Evolutionary conservation across 1,139 yeast genomes (phyloP).

Genomic region (Sugiyamaella japonica): DNA sequence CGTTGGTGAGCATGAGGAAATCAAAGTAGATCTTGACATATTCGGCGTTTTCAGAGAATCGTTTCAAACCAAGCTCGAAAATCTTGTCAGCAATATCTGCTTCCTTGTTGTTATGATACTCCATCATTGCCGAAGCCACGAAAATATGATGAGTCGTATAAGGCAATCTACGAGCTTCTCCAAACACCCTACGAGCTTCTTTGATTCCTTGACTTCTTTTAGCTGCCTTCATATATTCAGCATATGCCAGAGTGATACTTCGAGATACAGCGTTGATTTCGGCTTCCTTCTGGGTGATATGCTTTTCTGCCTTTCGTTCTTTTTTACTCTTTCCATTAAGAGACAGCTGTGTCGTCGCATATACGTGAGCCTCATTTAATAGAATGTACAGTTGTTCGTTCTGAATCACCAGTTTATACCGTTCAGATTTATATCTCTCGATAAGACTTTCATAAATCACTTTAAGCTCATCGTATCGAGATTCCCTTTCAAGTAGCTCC

Average conservation of each 20-base stretch:
- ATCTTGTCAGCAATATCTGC: slow-evolving; percentile 72
- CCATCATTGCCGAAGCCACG: slow-evolving; percentile 81
- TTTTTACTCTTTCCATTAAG: slow-evolving; percentile 16
- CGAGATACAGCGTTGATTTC: slow-evolving; percentile 24
- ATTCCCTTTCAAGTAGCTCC: slow-evolving; percentile 65
- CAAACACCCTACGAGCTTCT: slow-evolving; percentile 49
- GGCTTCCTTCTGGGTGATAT: slow-evolving; percentile 5
- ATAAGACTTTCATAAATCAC: slow-evolving; percentile 54
- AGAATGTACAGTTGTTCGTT: slow-evolving; percentile 17
- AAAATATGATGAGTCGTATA: slow-evolving; percentile 74
- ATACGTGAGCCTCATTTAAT: slow-evolving; percentile 12
- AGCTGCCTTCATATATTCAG: slow-evolving; percentile 41
- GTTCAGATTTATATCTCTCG: slow-evolving; percentile 32
- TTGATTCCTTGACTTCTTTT: slow-evolving; percentile 44
- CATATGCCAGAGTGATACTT: slow-evolving; percentile 40
- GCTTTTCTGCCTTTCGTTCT: slow-evolving; percentile 11
- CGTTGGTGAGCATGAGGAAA: slow-evolving; percentile 69
- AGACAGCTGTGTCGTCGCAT: slow-evolving; percentile 6
- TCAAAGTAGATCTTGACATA: slow-evolving; percentile 71
- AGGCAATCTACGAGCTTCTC: slow-evolving; percentile 69
- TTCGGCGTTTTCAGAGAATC: slow-evolving; percentile 52
- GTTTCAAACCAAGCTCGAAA: slow-evolving; percentile 75
- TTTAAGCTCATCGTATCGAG: slow-evolving; percentile 54
- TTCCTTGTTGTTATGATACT: slow-evolving; percentile 61
- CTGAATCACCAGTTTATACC: slow-evolving; percentile 31